These are phyloP conservation scores for Ganoderma meredithae DNA, from an alignment of 1,284 basidiomycete species.

Conservation along the genomic window DNA sequence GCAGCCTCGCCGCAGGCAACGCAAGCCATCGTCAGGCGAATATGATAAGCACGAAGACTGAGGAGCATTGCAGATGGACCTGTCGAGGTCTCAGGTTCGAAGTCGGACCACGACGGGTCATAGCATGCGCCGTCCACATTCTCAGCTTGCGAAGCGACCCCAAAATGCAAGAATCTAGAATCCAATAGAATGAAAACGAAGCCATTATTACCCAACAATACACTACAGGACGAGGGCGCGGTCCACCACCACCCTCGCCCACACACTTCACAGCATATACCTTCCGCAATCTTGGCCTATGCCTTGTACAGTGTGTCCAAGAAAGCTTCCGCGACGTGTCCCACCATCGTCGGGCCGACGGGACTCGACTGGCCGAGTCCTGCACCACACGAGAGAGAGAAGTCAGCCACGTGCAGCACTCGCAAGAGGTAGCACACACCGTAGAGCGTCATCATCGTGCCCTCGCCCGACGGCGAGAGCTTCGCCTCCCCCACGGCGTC, in stretches of 20 bases:
- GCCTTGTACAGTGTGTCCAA: conserved; percentile 87
- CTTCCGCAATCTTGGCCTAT: conserved; percentile 37
- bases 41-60: not conserved
- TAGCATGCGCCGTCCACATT: not conserved
- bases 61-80: not conserved
- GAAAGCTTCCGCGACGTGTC: conserved; percentile 83
- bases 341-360: conserved; percentile 89
- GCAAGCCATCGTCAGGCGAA: not conserved
- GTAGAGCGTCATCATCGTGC: conserved; percentile 88
- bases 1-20: too few species aligned
- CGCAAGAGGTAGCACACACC: conserved; percentile 59
- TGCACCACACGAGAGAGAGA: conserved; percentile 41
- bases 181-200: not conserved
- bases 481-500: conserved; percentile 73
- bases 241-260: not conserved
- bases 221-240: not conserved
- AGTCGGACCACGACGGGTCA: not conserved
- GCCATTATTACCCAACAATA: not conserved
- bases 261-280: not conserved
- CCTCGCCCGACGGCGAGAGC: conserved; percentile 63
- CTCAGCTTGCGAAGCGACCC: not conserved
- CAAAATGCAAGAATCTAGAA: not conserved
- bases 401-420: conserved; percentile 10
- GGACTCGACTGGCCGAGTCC: conserved; percentile 90
- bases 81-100: not conserved